Conservation (phyloP, 2,329 filamentous ascomycete genomes). For the Ophiostoma ulmi region DNA sequence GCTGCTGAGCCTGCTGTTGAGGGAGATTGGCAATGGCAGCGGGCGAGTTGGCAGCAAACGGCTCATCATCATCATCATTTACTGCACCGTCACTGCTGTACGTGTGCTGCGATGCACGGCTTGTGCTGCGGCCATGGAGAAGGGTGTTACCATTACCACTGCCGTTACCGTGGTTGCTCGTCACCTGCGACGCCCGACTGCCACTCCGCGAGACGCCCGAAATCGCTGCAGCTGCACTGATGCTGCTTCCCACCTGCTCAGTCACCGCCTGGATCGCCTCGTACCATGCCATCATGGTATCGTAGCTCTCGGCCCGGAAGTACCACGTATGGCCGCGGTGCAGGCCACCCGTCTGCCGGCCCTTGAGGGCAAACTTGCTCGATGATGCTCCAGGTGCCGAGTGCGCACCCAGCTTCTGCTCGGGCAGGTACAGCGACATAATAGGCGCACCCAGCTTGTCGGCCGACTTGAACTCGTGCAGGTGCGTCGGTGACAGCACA, state of each 20-base stretch:
- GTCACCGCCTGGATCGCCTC: constrained; percentile 87
- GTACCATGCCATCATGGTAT: constrained; percentile 97
- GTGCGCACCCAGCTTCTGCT: constrained; percentile 92
- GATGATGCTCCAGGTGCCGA: constrained; percentile 77
- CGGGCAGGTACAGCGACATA: constrained; percentile 92
- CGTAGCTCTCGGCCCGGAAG: constrained; percentile 67
- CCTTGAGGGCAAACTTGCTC: constrained; percentile 97
- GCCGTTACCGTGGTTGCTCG: background rate
- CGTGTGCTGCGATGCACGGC: constrained; percentile 58
- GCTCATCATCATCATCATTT: constrained; percentile 67
- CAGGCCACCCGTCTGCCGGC: constrained; percentile 86
- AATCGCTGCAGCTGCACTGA: background rate
- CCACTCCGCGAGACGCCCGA: background rate
- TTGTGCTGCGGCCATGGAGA: constrained; percentile 57
- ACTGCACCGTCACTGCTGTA: constrained; percentile 70
- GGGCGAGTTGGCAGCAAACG: constrained; percentile 53
- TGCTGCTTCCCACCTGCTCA: background rate
- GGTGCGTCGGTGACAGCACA: constrained; percentile 88
- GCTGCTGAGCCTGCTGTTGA: constrained; percentile 17
- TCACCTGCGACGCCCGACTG: constrained; percentile 11
- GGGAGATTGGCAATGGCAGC: constrained; percentile 33
- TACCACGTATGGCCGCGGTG: constrained; percentile 75
- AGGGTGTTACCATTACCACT: constrained; percentile 37
- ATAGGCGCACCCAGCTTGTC: constrained; percentile 86
- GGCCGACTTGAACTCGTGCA: constrained; percentile 98